Percentiles rank a stretch among this genome's conserved stretches.
Conservation (phyloP, 2,329 filamentous ascomycete species). For the Cladosporium sp. region DNA sequence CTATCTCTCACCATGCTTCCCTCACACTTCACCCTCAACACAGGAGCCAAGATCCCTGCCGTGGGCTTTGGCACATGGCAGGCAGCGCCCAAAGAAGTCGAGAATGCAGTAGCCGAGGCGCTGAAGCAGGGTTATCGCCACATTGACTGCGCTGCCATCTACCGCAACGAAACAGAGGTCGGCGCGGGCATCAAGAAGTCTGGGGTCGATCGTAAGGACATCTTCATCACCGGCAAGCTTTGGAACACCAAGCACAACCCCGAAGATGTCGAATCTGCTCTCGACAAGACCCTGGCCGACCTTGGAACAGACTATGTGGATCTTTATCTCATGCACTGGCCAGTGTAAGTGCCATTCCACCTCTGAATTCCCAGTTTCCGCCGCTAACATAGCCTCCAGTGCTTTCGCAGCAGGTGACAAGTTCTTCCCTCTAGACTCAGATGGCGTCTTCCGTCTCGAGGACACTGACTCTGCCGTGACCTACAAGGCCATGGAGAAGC, state of each 20-base stretch:
- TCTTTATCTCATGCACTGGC: conserved; percentile 52
- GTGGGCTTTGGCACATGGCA: conserved; percentile 45
- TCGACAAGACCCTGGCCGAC: conserved; percentile 44
- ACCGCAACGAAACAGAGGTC: conserved; percentile 49
- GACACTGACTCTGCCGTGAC: conserved; percentile 36
- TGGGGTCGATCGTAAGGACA: conserved; percentile 33
- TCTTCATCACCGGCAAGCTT: conserved; percentile 58
- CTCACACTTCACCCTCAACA: conserved; percentile 40
- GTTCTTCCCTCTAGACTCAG: conserved; percentile 49
- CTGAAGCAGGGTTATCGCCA: conserved; percentile 56
- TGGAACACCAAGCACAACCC: conserved; percentile 58
- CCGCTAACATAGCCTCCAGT: conserved; percentile 36
- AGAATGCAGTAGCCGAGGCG: conserved; percentile 41
- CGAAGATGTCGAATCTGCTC: conserved; percentile 34
- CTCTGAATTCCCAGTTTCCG: no score
- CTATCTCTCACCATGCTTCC: background rate
- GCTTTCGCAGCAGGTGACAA: conserved; percentile 26
- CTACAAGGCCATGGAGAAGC: conserved; percentile 27
- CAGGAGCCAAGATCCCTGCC: conserved; percentile 41
- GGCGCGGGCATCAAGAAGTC: conserved; percentile 44
- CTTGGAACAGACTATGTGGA: conserved; percentile 47
- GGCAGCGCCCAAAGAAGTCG: conserved; percentile 34
- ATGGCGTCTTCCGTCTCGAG: conserved; percentile 39
- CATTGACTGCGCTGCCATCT: conserved; percentile 47
- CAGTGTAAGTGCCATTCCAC: conserved; percentile 55